These are phyloP conservation scores for Kluyveromyces aestuarii DNA, from an alignment of 805 yeast genomes.

Conservation along the genomic window DNA sequence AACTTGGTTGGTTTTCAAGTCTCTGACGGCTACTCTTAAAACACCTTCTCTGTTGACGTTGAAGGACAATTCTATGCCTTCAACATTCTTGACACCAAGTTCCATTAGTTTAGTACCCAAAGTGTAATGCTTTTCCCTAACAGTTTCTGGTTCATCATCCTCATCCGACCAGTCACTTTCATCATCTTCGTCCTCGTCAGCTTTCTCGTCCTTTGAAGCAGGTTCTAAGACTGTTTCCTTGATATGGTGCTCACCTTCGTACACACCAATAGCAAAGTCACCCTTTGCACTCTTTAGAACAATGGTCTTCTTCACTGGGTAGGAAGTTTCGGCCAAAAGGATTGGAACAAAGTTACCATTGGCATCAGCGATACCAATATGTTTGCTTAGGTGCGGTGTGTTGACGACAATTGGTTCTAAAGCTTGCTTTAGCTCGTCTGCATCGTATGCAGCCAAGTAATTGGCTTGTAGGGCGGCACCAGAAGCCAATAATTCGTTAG, in stretches of 20 bases:
- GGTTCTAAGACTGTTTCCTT: conserved; percentile 74
- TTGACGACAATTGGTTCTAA: conserved; percentile 70
- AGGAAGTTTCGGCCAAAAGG: conserved; percentile 75
- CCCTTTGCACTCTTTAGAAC: conserved; percentile 52
- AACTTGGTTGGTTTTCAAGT: conserved; percentile 48
- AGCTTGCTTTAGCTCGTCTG: conserved; percentile 72
- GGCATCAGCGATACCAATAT: conserved; percentile 75
- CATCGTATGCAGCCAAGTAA: conserved; percentile 69
- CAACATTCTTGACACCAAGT: conserved; percentile 61
- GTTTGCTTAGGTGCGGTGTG: conserved; percentile 77
- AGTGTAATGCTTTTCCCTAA: conserved; percentile 63
- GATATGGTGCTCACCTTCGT: conserved; percentile 78
- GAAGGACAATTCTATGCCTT: conserved; percentile 52
- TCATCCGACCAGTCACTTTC: conserved; percentile 42
- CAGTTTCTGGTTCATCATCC: conserved; percentile 88
- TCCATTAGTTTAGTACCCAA: conserved; percentile 72
- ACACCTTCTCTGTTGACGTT: conserved; percentile 53
- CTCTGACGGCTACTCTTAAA: conserved; percentile 53
- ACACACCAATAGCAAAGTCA: conserved; percentile 59
- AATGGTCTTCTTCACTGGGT: conserved; percentile 76
- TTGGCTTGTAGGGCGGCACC: conserved; percentile 98
- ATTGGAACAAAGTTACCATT: conserved; percentile 67
- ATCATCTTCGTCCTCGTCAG: conserved; percentile 40
- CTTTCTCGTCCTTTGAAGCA: conserved; percentile 44
- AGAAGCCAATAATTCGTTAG: conserved; percentile 81